Evolutionary conservation across 1,139 yeast species (phyloP).

Genomic region (Geotrichum cucujoidarum): DNA sequence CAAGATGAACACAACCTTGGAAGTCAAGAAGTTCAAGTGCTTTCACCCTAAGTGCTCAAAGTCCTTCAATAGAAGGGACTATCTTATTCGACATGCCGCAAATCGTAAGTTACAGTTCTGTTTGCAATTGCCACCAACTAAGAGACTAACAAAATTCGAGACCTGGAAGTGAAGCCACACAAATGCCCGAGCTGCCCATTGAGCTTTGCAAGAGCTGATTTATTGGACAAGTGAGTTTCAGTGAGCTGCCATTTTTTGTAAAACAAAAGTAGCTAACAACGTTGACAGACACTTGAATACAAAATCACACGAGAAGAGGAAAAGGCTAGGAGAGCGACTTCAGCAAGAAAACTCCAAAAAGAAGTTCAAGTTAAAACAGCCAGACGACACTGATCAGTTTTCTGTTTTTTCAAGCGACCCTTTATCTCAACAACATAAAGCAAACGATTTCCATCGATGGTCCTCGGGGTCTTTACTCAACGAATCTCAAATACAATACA

Average conservation of each 20-base stretch:
- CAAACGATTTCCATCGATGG: neutral
- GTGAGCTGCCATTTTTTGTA: too few relatives aligned
- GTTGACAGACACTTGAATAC: constrained; percentile 26
- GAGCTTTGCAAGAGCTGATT: constrained; percentile 32
- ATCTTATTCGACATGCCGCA: constrained; percentile 37
- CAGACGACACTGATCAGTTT: neutral
- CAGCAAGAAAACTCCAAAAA: constrained; percentile 6
- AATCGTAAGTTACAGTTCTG: constrained; percentile 28
- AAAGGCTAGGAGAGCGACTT: constrained; percentile 23
- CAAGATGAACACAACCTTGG: neutral
- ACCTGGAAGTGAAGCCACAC: constrained; percentile 30
- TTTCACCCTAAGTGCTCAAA: constrained; percentile 34
- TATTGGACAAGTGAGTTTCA: constrained; percentile 31
- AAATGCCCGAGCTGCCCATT: constrained; percentile 30
- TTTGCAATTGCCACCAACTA: neutral
- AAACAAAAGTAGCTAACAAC: constrained; percentile 7
- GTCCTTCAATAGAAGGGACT: constrained; percentile 37
- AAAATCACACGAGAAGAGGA: constrained; percentile 30
- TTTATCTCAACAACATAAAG: neutral
- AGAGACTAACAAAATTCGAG: too few relatives aligned
- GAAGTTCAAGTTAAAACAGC: neutral
- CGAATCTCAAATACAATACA: too few relatives aligned
- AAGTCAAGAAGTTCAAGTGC: constrained; percentile 24
- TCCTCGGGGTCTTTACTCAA: neutral
- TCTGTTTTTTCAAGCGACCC: neutral